A percentile compares a stretch with the other conserved stretches of the same genome.
Evolutionary conservation across 306 rosid genomes (phyloP).

Genomic region (Fragaria nilgerrensis): DNA sequence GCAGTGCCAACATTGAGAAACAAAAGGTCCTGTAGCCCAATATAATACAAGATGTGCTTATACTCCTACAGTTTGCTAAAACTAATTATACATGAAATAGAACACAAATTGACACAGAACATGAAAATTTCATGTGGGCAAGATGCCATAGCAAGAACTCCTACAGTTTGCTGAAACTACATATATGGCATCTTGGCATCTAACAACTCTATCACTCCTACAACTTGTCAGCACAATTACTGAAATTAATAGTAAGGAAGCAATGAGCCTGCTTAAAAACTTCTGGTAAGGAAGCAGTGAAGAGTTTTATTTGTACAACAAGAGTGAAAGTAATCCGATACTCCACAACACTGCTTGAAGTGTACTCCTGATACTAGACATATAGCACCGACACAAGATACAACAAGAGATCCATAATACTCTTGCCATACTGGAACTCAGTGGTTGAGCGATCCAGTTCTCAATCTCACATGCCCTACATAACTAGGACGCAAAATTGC

Average conservation of each 20-base stretch:
- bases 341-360: neutral
- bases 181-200: neutral
- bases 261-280: neutral
- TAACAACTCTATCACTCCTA: neutral
- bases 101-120: neutral
- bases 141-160: neutral
- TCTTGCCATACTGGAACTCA: neutral
- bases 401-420: neutral
- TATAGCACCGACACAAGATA: neutral
- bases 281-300: neutral
- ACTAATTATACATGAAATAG: neutral
- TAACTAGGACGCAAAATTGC: neutral
- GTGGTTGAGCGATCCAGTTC: neutral
- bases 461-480: neutral
- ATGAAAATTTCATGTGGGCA: neutral
- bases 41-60: neutral
- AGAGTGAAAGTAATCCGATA: neutral
- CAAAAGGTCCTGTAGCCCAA: neutral
- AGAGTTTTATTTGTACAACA: neutral
- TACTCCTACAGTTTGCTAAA: neutral
- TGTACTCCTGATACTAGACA: conserved; percentile 1
- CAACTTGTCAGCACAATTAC: neutral
- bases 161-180: neutral
- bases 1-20: neutral
- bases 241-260: neutral